Percentiles rank a stretch among this genome's conserved stretches.
Conservation (phyloP, 2,329 filamentous ascomycete genomes). For the Paradendryphiella salina region DNA sequence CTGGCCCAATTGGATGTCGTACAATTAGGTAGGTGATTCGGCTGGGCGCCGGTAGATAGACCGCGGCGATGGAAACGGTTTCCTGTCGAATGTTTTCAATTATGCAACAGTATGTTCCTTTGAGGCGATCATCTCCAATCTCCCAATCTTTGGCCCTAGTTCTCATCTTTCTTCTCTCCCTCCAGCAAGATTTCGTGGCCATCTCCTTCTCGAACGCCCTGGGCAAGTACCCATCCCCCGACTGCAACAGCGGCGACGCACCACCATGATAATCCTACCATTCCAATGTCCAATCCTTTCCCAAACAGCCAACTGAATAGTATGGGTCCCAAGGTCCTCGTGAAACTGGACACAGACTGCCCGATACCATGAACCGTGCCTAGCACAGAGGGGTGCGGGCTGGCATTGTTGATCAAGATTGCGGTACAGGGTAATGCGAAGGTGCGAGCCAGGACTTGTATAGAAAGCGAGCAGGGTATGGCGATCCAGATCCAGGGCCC, state of each 20-base stretch:
- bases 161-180: constrained; percentile 30
- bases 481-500: constrained; percentile 50
- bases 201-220: constrained; percentile 62
- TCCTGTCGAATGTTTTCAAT: no score
- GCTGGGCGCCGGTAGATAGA: no score
- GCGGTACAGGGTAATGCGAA: constrained; percentile 61
- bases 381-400: constrained; percentile 59
- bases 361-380: constrained; percentile 62
- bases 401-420: constrained; percentile 56
- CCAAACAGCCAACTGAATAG: constrained; percentile 65
- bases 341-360: constrained; percentile 62
- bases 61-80: no score
- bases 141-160: not conserved
- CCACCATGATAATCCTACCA: constrained; percentile 65
- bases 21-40: no score
- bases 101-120: no score
- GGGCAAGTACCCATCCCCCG: constrained; percentile 56
- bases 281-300: constrained; percentile 58
- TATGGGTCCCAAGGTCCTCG: constrained; percentile 63
- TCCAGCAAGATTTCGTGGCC: constrained; percentile 68
- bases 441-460: constrained; percentile 54
- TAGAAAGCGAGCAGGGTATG: constrained; percentile 48
- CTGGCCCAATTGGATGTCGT: no score
- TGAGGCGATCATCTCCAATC: no score
- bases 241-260: constrained; percentile 56